Conservation (phyloP, 208 protist genomes). For the Crithidia mellificae region DNA sequence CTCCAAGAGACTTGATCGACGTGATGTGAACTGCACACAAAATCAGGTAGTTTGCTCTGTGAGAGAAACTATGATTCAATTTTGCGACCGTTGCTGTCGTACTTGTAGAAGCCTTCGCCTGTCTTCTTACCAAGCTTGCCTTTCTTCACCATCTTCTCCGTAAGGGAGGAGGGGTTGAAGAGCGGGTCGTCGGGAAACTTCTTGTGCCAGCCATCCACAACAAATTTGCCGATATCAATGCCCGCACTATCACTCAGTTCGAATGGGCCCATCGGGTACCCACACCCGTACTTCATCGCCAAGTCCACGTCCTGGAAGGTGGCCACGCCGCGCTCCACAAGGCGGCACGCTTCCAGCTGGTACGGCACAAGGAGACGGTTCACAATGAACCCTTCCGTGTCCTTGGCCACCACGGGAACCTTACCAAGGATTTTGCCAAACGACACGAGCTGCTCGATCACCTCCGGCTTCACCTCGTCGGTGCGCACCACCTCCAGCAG, state of each 20-base stretch:
- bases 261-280: slow-evolving; percentile 92
- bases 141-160: slow-evolving; percentile 56
- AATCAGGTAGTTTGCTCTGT: too few relatives aligned
- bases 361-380: slow-evolving; percentile 90
- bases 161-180: slow-evolving; percentile 59
- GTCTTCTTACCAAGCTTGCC: slow-evolving; percentile 89
- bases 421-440: slow-evolving; percentile 71
- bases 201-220: slow-evolving; percentile 75
- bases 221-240: slow-evolving; percentile 70
- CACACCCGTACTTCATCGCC: slow-evolving; percentile 89
- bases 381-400: slow-evolving; percentile 90
- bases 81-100: slow-evolving; percentile 32
- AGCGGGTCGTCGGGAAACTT: slow-evolving; percentile 59
- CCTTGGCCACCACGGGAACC: slow-evolving; percentile 60
- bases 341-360: slow-evolving; percentile 70
- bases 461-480: slow-evolving; percentile 49
- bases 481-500: slow-evolving; percentile 87
- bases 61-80: slow-evolving; percentile 18
- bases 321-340: slow-evolving; percentile 82
- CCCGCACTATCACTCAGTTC: slow-evolving; percentile 77
- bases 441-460: slow-evolving; percentile 48
- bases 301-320: slow-evolving; percentile 80
- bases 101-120: slow-evolving; percentile 90
- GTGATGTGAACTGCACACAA: too few relatives aligned
- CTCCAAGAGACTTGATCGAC: too few relatives aligned